Conservation (phyloP, 305 asterid species). For the Fraxinus nigra region DNA sequence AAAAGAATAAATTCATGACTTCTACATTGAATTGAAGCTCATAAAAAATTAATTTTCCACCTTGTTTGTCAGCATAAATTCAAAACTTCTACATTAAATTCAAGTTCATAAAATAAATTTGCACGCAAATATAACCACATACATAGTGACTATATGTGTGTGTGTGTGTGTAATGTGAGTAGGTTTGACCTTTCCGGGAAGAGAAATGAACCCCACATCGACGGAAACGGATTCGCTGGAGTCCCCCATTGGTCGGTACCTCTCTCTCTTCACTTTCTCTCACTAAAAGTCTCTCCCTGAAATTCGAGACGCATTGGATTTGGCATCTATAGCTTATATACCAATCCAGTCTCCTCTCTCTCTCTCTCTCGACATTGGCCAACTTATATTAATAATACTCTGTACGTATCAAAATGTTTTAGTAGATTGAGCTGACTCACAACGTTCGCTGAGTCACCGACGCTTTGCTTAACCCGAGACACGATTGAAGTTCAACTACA, state of each 20-base stretch:
- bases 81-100: not conserved
- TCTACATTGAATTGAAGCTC: too few species aligned
- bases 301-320: constrained; percentile 45
- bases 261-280: constrained; percentile 16
- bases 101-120: not conserved
- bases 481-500: constrained; percentile 34
- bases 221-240: constrained; percentile 89
- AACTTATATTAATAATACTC: not conserved
- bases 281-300: constrained; percentile 4
- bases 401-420: constrained; percentile 13
- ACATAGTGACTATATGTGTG: not conserved
- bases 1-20: too few species aligned
- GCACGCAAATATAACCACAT: not conserved
- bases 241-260: constrained; percentile 59
- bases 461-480: constrained; percentile 43
- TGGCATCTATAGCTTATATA: constrained; percentile 51
- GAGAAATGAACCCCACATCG: constrained; percentile 69
- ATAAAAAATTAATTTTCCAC: not conserved
- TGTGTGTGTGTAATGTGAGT: not conserved
- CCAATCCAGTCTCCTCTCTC: constrained; percentile 29
- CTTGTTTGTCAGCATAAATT: not conserved
- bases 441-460: constrained; percentile 78
- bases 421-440: constrained; percentile 26
- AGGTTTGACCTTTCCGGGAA: constrained; percentile 54
- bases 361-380: not conserved